phyloP scores from a whole-genome alignment of 495 filamentous ascomycete species.

The Penicillium turbatum region DNA sequence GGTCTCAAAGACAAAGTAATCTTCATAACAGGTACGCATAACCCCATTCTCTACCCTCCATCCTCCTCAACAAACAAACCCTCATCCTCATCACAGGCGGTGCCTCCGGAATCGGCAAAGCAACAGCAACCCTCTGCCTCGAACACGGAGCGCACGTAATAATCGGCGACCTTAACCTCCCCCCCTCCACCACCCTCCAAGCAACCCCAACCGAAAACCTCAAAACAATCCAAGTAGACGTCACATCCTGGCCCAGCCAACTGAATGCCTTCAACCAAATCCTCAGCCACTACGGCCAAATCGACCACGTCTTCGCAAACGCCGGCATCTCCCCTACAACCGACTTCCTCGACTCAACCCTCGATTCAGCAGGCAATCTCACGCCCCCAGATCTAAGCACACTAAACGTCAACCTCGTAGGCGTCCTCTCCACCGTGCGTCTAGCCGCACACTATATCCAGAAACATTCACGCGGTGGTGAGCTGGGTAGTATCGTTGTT shows the following conservation, averaged over 20 bases:
- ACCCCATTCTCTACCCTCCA: slow-evolving; percentile 7
- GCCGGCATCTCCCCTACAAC: slow-evolving; percentile 40
- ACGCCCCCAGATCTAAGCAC: slow-evolving; percentile 36
- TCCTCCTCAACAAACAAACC: too few species aligned
- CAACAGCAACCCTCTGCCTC: slow-evolving; percentile 43
- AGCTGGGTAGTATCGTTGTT: slow-evolving; percentile 35
- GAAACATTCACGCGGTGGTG: slow-evolving; percentile 13
- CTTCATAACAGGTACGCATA: slow-evolving; percentile 44
- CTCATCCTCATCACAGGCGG: slow-evolving; percentile 31
- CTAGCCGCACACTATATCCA: slow-evolving; percentile 38
- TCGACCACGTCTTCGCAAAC: slow-evolving; percentile 51
- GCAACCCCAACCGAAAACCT: slow-evolving; percentile 14
- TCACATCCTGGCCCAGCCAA: slow-evolving; percentile 40
- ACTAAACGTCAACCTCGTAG: slow-evolving; percentile 43
- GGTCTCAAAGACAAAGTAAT: slow-evolving; percentile 42
- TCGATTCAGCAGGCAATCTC: slow-evolving; percentile 38
- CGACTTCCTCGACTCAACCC: slow-evolving; percentile 37
- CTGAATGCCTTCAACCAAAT: slow-evolving; percentile 37
- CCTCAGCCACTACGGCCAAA: slow-evolving; percentile 34
- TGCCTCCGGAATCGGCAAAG: slow-evolving; percentile 47
- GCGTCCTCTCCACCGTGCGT: slow-evolving; percentile 37
- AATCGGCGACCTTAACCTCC: slow-evolving; percentile 38
- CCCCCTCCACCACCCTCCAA: slow-evolving; percentile 24
- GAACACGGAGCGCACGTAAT: slow-evolving; percentile 43
- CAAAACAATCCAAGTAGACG: slow-evolving; percentile 36